Percentiles rank a stretch among this genome's conserved stretches.
Conservation (phyloP, 768 basidiomycete species). For the Saitozyma sp. region DNA sequence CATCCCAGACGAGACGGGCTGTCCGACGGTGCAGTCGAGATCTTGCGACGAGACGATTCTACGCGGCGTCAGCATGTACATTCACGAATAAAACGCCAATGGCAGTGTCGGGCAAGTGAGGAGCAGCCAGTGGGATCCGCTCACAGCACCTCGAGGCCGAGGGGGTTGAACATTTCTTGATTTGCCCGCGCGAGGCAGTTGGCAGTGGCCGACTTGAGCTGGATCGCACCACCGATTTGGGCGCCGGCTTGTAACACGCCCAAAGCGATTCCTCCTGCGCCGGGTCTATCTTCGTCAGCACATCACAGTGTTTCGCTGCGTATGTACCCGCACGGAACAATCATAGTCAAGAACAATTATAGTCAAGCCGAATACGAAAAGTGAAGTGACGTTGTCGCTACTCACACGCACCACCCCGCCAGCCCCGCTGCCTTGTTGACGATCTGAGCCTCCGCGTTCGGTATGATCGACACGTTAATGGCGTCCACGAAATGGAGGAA, state of each 20-base stretch:
- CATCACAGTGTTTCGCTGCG: too few species aligned
- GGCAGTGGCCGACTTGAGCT: neutral
- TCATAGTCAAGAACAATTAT: too few species aligned
- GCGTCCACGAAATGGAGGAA: neutral
- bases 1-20: too few species aligned
- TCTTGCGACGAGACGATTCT: too few species aligned
- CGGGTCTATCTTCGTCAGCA: neutral
- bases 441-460: neutral
- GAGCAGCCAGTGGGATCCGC: neutral
- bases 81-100: too few species aligned
- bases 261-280: neutral
- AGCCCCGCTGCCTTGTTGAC: neutral
- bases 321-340: too few species aligned
- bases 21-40: too few species aligned
- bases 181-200: conserved; percentile 1
- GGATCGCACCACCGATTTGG: neutral
- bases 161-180: neutral
- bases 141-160: neutral
- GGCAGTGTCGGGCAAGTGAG: too few species aligned
- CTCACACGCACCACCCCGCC: neutral
- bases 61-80: too few species aligned
- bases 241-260: neutral
- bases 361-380: too few species aligned
- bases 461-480: neutral
- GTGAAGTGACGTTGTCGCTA: too few species aligned